A percentile compares a stretch with the other conserved stretches of the same genome.
These are phyloP conservation scores for Cardamine resedifolia DNA, from an alignment of 345 rosid species.

Conservation along the genomic window DNA sequence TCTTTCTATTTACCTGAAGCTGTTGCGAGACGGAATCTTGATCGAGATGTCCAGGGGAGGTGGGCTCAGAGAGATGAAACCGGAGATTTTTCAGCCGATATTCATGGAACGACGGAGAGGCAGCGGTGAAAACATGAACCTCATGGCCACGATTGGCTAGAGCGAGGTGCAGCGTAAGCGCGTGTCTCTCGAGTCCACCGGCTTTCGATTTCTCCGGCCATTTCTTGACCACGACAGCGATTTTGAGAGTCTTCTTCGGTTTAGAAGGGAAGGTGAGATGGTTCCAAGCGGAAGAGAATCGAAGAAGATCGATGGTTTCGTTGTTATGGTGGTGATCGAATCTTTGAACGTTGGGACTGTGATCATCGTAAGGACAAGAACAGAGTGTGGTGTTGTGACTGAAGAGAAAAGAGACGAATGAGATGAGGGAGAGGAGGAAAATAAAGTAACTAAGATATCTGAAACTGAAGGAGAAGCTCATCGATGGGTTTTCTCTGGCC, in stretches of 20 bases:
- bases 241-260: slow-evolving; percentile 54
- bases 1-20: slow-evolving; percentile 38
- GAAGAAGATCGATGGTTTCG: slow-evolving; percentile 56
- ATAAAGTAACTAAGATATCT: slow-evolving; percentile 51
- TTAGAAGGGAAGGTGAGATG: slow-evolving; percentile 52
- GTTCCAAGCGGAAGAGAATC: slow-evolving; percentile 73
- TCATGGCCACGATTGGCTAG: slow-evolving; percentile 84
- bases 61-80: slow-evolving; percentile 77
- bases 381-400: slow-evolving; percentile 44
- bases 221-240: slow-evolving; percentile 85
- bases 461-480: slow-evolving; percentile 42
- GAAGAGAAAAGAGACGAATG: slow-evolving; percentile 57
- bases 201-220: slow-evolving; percentile 84
- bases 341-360: background rate
- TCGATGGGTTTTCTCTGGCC: slow-evolving; percentile 49
- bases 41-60: slow-evolving; percentile 73
- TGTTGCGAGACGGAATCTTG: slow-evolving; percentile 74
- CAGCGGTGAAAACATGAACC: slow-evolving; percentile 81
- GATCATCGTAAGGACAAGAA: slow-evolving; percentile 43
- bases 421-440: slow-evolving; percentile 49
- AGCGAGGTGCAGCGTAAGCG: slow-evolving; percentile 79
- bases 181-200: slow-evolving; percentile 91
- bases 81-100: slow-evolving; percentile 47
- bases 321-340: slow-evolving; percentile 23
- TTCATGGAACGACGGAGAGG: slow-evolving; percentile 52